A percentile compares a stretch with the other conserved stretches of the same genome.
phyloP scores from a whole-genome alignment of 371 early-diverging fungal genomes.

The Circinella minor region DNA sequence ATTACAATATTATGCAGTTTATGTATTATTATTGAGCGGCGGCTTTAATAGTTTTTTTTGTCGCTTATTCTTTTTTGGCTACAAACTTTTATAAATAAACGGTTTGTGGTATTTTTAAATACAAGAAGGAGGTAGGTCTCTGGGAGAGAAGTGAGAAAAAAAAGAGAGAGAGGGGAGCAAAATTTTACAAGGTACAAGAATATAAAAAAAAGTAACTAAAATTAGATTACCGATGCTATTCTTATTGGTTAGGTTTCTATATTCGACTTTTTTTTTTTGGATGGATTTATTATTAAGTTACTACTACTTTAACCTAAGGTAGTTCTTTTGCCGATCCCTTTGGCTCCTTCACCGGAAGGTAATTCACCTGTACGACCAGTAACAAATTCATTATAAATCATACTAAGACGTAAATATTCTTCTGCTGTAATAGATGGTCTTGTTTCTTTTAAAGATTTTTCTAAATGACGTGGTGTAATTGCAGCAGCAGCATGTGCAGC shows the following conservation, averaged over 20 bases:
- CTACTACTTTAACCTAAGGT: conserved; percentile 53
- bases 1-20: conserved; percentile 17
- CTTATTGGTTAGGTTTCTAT: too few relatives aligned
- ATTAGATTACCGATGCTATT: not conserved
- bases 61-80: conserved; percentile 24
- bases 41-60: conserved; percentile 2
- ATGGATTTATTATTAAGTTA: too few relatives aligned
- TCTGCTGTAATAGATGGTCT: conserved; percentile 70
- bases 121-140: not conserved
- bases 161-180: not conserved
- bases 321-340: conserved; percentile 69
- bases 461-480: conserved; percentile 60
- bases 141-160: not conserved
- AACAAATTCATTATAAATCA: conserved; percentile 71
- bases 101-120: conserved; percentile 16
- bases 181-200: not conserved
- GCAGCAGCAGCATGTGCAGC: conserved; percentile 34
- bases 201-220: conserved; percentile 3
- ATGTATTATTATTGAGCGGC: not conserved
- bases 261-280: too few relatives aligned
- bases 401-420: conserved; percentile 58
- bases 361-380: conserved; percentile 72
- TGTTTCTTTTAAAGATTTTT: conserved; percentile 61
- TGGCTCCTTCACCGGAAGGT: conserved; percentile 68
- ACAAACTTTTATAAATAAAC: conserved; percentile 16